Percentiles rank a stretch among this genome's conserved stretches.
Evolutionary conservation across 2,329 filamentous ascomycete species (phyloP).

Genomic region (Grosmannia serpens): DNA sequence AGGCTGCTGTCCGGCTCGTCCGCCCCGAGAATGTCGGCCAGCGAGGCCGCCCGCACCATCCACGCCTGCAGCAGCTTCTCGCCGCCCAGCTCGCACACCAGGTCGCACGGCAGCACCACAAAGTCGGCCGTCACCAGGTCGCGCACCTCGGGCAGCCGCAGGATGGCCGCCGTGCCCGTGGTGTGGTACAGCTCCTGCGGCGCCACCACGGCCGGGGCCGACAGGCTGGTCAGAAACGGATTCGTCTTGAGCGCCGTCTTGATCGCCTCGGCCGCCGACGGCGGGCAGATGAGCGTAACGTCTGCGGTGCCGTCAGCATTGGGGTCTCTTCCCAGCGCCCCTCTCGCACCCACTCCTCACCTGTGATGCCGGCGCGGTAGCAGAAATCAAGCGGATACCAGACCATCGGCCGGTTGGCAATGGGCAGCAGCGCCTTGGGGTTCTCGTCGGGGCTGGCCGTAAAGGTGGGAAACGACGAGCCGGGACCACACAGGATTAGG

Average conservation of each 20-base stretch:
- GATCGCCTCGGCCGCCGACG: constrained; percentile 54
- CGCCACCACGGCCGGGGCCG: constrained; percentile 63
- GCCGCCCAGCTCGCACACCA: constrained; percentile 81
- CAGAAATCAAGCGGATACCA: constrained; percentile 85
- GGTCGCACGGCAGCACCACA: constrained; percentile 80
- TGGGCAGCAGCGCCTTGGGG: constrained; percentile 70
- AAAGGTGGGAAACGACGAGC: constrained; percentile 72
- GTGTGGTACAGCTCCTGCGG: constrained; percentile 68
- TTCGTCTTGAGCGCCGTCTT: constrained; percentile 63
- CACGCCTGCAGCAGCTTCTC: constrained; percentile 78
- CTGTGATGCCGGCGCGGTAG: constrained; percentile 66
- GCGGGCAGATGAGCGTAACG: constrained; percentile 52
- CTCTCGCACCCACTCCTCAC: constrained; percentile 30
- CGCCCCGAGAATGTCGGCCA: constrained; percentile 49
- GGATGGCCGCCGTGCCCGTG: constrained; percentile 79
- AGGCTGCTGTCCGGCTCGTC: constrained; percentile 9
- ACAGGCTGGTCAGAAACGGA: constrained; percentile 63
- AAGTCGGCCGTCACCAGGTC: constrained; percentile 75
- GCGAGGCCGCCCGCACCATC: constrained; percentile 72
- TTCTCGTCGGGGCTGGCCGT: constrained; percentile 70
- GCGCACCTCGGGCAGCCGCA: constrained; percentile 73
- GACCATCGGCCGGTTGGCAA: constrained; percentile 79
- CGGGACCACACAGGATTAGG: constrained; percentile 71
- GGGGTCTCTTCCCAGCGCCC: background rate
- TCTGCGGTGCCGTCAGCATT: constrained; percentile 25